Evolutionary conservation across 2,329 filamentous ascomycete species (phyloP).

Genomic region (Ceratocystis eucalypticola): DNA sequence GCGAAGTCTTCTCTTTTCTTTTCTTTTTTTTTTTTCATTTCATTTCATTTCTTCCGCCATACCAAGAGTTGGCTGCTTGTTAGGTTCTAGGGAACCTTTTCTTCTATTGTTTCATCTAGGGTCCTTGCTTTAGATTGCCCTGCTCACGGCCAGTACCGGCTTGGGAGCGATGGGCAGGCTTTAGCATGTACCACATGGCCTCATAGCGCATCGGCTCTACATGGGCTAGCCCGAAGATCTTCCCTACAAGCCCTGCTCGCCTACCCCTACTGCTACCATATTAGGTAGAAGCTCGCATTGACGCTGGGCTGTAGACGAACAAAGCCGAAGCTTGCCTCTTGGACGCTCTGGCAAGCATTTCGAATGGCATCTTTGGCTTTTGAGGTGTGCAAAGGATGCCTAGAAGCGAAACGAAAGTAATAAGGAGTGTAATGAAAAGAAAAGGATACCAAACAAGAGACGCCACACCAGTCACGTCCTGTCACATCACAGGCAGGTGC

Average conservation of each 20-base stretch:
- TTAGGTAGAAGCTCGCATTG: neutral
- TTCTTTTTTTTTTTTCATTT: too few relatives aligned
- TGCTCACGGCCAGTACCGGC: slow-evolving; percentile 1
- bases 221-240: slow-evolving; percentile 1
- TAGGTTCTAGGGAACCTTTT: neutral
- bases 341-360: too few relatives aligned
- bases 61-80: neutral
- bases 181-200: neutral
- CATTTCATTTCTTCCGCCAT: neutral
- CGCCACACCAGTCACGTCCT: neutral
- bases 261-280: too few relatives aligned
- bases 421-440: neutral
- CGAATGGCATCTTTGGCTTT: neutral
- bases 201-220: neutral
- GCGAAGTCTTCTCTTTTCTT: too few relatives aligned
- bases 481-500: neutral
- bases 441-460: slow-evolving; percentile 6
- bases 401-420: neutral
- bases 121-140: slow-evolving; percentile 7
- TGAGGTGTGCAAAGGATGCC: neutral
- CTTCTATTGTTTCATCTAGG: slow-evolving; percentile 6
- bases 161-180: neutral
- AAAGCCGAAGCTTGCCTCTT: neutral
- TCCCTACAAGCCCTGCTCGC: neutral
- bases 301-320: neutral